phyloP scores from a whole-genome alignment of 345 rosid genomes.

The Turnera subulata region DNA sequence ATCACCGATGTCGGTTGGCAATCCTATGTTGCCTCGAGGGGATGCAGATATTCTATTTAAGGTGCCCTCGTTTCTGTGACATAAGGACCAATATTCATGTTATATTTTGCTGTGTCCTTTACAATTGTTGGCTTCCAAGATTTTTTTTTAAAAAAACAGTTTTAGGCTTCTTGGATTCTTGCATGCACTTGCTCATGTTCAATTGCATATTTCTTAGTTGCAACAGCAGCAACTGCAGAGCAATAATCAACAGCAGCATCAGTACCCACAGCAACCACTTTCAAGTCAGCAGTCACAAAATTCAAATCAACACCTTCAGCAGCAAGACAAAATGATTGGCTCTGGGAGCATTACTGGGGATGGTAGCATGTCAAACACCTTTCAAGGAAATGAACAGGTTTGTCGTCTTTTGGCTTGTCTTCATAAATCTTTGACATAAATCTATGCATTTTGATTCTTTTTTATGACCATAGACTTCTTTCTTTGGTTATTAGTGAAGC shows the following conservation, averaged over 20 bases:
- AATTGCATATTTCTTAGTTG: slow-evolving; percentile 18
- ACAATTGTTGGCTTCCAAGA: neutral
- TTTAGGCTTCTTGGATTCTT: slow-evolving; percentile 8
- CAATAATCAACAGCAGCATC: slow-evolving; percentile 35
- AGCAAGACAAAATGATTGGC: slow-evolving; percentile 38
- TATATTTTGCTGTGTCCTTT: slow-evolving; percentile 1
- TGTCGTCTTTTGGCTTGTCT: neutral
- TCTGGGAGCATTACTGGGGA: slow-evolving; percentile 36
- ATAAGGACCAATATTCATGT: neutral
- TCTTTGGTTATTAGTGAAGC: too few species aligned
- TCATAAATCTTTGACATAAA: too few species aligned
- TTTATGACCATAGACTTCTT: too few species aligned
- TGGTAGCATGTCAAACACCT: slow-evolving; percentile 42
- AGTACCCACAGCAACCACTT: slow-evolving; percentile 36
- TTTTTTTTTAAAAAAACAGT: too few species aligned
- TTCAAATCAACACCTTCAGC: slow-evolving; percentile 36
- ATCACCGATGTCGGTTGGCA: slow-evolving; percentile 33
- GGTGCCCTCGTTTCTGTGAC: slow-evolving; percentile 26
- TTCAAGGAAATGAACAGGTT: slow-evolving; percentile 51
- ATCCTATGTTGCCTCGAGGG: slow-evolving; percentile 34
- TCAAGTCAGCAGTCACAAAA: slow-evolving; percentile 45
- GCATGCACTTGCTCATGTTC: slow-evolving; percentile 8
- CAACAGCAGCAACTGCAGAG: slow-evolving; percentile 48
- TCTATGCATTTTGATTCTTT: slow-evolving; percentile 1
- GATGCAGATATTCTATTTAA: slow-evolving; percentile 41